Conservation (phyloP, 1,284 basidiomycete species). For the Blastosporella zonata region DNA sequence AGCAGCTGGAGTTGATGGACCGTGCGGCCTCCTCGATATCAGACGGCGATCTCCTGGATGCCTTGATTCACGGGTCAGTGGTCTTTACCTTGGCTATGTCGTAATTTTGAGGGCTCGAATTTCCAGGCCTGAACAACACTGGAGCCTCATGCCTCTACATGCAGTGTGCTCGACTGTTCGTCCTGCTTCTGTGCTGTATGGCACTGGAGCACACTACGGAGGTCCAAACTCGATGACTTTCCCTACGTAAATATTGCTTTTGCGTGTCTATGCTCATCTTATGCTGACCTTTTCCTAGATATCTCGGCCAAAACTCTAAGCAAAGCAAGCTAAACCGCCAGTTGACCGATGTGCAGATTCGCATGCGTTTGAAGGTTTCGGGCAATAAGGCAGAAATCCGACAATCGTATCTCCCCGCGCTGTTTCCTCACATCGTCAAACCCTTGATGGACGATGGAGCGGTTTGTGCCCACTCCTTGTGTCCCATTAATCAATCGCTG, state of each 20-base stretch:
- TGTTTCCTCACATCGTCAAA: constrained; percentile 77
- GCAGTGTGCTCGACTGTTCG: constrained; percentile 87
- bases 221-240: constrained; percentile 70
- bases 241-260: constrained; percentile 63
- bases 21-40: constrained; percentile 90
- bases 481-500: constrained; percentile 3
- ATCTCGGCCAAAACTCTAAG: constrained; percentile 93
- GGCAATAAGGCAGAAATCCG: constrained; percentile 88
- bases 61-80: constrained; percentile 86
- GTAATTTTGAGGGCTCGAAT: constrained; percentile 2
- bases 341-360: constrained; percentile 88
- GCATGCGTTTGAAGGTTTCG: constrained; percentile 92
- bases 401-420: constrained; percentile 84
- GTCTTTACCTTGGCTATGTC: neutral
- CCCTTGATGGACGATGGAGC: constrained; percentile 75
- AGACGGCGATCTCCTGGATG: constrained; percentile 93
- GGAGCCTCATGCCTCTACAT: constrained; percentile 93
- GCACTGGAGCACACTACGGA: constrained; percentile 64
- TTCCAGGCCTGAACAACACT: constrained; percentile 87
- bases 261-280: neutral
- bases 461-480: constrained; percentile 39
- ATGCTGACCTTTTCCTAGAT: constrained; percentile 5
- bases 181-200: constrained; percentile 82
- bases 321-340: constrained; percentile 80
- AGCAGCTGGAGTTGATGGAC: constrained; percentile 81